phyloP scores from a whole-genome alignment of 306 rosid genomes.

The Calophaca sinica region DNA sequence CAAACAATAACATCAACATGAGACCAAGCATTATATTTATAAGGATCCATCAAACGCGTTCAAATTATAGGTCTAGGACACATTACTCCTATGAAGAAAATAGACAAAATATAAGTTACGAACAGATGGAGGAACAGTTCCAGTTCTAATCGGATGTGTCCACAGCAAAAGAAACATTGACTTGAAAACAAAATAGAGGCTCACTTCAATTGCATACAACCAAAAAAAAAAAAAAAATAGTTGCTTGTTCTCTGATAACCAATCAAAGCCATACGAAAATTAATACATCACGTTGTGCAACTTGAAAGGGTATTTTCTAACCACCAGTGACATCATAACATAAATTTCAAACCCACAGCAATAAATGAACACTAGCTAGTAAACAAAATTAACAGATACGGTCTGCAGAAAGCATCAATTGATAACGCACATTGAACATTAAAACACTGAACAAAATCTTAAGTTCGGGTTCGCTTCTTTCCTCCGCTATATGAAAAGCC shows the following conservation, averaged over 20 bases:
- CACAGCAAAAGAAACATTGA: not conserved
- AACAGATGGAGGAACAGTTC: not conserved
- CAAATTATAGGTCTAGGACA: not conserved
- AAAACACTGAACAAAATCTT: not conserved
- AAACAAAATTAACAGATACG: not conserved
- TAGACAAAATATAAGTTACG: not conserved
- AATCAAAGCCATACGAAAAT: not conserved
- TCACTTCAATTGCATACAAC: constrained; percentile 5
- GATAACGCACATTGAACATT: constrained; percentile 19
- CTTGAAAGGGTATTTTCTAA: no score
- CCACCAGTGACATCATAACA: not conserved
- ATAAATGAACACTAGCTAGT: constrained; percentile 20
- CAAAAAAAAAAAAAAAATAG: not conserved
- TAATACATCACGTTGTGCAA: no score
- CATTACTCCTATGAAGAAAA: not conserved
- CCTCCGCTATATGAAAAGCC: not conserved
- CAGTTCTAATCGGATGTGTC: not conserved
- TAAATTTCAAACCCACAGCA: not conserved
- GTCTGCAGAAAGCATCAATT: constrained; percentile 18
- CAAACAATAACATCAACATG: not conserved
- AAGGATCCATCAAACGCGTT: not conserved
- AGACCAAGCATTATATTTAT: constrained; percentile 10
- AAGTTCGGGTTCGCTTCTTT: not conserved
- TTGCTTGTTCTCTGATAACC: not conserved
- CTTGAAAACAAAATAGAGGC: constrained; percentile 6